phyloP scores from a whole-genome alignment of 2,329 filamentous ascomycete species.

The Ophiostoma piceae region DNA sequence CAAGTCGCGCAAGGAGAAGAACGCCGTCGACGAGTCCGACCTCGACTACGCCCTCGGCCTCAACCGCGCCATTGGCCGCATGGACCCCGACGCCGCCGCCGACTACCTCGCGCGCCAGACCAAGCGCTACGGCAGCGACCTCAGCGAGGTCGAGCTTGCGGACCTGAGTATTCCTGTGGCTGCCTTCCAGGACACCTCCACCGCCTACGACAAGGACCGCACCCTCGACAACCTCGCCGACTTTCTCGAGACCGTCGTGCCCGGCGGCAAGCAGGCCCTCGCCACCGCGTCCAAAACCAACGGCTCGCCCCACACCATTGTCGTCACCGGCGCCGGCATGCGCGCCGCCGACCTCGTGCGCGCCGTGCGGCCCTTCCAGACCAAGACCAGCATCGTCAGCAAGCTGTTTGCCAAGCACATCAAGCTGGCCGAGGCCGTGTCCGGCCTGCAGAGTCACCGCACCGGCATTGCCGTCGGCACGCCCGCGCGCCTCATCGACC shows the following conservation, averaged over 20 bases:
- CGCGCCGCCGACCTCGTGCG: conserved; percentile 79
- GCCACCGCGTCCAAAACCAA: conserved; percentile 56
- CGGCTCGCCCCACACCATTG: conserved; percentile 76
- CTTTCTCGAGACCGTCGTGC: conserved; percentile 67
- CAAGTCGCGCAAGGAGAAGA: conserved; percentile 27
- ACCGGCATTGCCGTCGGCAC: conserved; percentile 89
- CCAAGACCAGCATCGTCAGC: conserved; percentile 69
- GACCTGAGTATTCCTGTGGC: conserved; percentile 67
- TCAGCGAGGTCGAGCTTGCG: conserved; percentile 78
- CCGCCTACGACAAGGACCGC: conserved; percentile 53
- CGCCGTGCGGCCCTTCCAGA: conserved; percentile 70
- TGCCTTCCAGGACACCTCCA: conserved; percentile 73
- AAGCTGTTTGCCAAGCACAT: conserved; percentile 99
- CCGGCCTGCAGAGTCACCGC: conserved; percentile 63
- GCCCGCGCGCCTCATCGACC: conserved; percentile 71
- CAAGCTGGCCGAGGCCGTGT: conserved; percentile 81
- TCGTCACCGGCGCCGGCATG: conserved; percentile 79
- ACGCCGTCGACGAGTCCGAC: conserved; percentile 44
- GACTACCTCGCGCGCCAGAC: conserved; percentile 81
- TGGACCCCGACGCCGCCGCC: conserved; percentile 77
- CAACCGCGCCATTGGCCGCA: conserved; percentile 72
- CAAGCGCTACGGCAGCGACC: conserved; percentile 68
- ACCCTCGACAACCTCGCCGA: conserved; percentile 67
- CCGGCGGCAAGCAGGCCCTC: conserved; percentile 35
- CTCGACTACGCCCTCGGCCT: conserved; percentile 66